Evolutionary conservation across 768 basidiomycete genomes (phyloP).

Genomic region (Mycena latifolia): DNA sequence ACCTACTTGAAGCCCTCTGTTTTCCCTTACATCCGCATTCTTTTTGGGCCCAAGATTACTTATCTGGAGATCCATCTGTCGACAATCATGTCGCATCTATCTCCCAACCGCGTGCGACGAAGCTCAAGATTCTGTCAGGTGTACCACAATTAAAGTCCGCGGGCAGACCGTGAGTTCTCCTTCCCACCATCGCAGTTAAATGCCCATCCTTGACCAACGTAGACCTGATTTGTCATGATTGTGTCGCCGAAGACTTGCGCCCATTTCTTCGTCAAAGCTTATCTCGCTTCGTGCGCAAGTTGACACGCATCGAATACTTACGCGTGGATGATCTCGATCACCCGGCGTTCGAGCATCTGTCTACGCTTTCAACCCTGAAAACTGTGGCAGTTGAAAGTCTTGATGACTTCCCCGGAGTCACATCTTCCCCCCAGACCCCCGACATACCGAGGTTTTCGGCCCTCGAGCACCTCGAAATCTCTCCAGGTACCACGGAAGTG

Average conservation of each 20-base stretch:
- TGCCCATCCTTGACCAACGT: background rate
- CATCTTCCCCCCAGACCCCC: background rate
- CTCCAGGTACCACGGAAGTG: background rate
- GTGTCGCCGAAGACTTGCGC: background rate
- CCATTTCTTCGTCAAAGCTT: background rate
- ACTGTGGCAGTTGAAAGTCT: background rate
- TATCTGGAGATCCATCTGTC: background rate
- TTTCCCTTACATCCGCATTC: background rate
- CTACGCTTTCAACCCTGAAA: background rate
- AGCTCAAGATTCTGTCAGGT: no score
- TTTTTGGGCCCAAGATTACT: background rate
- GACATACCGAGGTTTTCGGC: background rate
- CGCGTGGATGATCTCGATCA: background rate
- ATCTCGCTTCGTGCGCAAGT: background rate
- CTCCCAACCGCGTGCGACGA: no score
- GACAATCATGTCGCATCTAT: background rate
- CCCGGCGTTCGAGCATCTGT: slow-evolving; percentile 2
- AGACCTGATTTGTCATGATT: background rate
- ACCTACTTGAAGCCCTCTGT: background rate
- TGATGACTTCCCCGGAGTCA: background rate
- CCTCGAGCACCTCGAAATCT: background rate
- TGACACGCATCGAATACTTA: background rate
- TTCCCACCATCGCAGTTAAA: background rate
- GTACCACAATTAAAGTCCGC: no score
- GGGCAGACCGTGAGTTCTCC: no score